These are phyloP conservation scores for Amanita exitialis DNA, from an alignment of 768 basidiomycete genomes.

Conservation along the genomic window DNA sequence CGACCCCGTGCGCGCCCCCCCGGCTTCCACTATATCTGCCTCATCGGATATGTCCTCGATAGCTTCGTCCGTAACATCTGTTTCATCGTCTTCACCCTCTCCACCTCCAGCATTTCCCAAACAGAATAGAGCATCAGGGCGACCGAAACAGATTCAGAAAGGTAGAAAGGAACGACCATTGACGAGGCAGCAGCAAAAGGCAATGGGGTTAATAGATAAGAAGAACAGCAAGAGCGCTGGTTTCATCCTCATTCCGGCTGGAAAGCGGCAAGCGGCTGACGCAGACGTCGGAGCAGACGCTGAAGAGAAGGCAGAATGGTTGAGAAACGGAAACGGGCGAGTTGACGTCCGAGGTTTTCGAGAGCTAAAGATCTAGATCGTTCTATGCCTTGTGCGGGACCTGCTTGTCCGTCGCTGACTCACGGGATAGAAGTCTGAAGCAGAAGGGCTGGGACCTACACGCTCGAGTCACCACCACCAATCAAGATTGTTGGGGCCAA, in stretches of 20 bases:
- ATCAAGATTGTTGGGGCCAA: background rate
- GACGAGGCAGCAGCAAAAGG: constrained; percentile 61
- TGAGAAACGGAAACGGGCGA: constrained; percentile 42
- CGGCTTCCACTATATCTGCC: constrained; percentile 9
- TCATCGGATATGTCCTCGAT: constrained; percentile 13
- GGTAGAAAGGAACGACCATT: constrained; percentile 26
- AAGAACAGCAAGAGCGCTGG: constrained; percentile 37
- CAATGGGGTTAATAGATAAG: constrained; percentile 47
- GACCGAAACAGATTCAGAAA: constrained; percentile 11
- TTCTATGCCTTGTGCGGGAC: background rate
- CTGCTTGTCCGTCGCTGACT: background rate
- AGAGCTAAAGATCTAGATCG: constrained; percentile 53
- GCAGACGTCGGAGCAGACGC: constrained; percentile 21
- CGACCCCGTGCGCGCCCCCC: constrained; percentile 9
- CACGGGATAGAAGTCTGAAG: background rate
- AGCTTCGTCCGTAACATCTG: constrained; percentile 12
- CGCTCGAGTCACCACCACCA: background rate
- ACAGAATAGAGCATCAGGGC: background rate
- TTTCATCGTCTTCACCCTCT: constrained; percentile 16
- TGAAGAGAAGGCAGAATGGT: constrained; percentile 31
- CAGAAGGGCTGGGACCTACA: background rate
- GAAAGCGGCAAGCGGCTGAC: constrained; percentile 27
- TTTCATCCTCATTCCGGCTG: constrained; percentile 62
- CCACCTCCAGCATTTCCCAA: constrained; percentile 11
- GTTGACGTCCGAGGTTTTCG: constrained; percentile 71